These are phyloP conservation scores for Solanum lycopersicoides DNA, from an alignment of 257 asterid species.

Conservation along the genomic window DNA sequence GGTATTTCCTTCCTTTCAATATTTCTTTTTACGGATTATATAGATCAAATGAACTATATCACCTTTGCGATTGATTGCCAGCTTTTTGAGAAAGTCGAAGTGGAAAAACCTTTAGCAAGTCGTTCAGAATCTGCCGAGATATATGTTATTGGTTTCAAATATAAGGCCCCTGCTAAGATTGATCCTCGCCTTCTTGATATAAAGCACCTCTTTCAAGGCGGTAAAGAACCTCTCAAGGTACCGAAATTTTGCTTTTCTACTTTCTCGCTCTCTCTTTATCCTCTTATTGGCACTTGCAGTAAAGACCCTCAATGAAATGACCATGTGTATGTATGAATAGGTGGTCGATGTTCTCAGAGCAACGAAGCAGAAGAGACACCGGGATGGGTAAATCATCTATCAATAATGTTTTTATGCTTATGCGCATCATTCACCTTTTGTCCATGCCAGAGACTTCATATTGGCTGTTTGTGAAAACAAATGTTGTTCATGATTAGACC, in stretches of 20 bases:
- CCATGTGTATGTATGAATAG: slow-evolving; percentile 12
- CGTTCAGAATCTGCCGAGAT: slow-evolving; percentile 82
- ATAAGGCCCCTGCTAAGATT: slow-evolving; percentile 94
- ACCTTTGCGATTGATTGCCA: slow-evolving; percentile 16
- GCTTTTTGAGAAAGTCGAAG: slow-evolving; percentile 96
- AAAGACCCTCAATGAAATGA: neutral
- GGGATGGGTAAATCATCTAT: slow-evolving; percentile 54
- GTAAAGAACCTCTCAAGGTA: slow-evolving; percentile 77
- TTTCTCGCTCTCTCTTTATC: neutral
- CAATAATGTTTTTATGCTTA: neutral
- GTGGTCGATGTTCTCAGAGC: slow-evolving; percentile 67
- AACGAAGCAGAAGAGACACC: slow-evolving; percentile 70
- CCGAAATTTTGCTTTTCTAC: neutral
- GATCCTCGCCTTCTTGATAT: slow-evolving; percentile 90
- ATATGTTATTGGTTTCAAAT: slow-evolving; percentile 59
- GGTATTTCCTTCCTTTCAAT: slow-evolving; percentile 21
- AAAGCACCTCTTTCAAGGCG: slow-evolving; percentile 77
- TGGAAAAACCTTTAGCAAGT: slow-evolving; percentile 86
- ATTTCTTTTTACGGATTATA: neutral
- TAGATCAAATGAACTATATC: neutral
- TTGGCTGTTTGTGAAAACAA: neutral
- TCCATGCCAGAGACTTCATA: neutral
- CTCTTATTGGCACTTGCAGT: neutral
- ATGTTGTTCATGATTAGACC: neutral
- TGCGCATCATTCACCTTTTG: neutral